phyloP scores from a whole-genome alignment of 306 rosid genomes.

The Vachellia collinsii region DNA sequence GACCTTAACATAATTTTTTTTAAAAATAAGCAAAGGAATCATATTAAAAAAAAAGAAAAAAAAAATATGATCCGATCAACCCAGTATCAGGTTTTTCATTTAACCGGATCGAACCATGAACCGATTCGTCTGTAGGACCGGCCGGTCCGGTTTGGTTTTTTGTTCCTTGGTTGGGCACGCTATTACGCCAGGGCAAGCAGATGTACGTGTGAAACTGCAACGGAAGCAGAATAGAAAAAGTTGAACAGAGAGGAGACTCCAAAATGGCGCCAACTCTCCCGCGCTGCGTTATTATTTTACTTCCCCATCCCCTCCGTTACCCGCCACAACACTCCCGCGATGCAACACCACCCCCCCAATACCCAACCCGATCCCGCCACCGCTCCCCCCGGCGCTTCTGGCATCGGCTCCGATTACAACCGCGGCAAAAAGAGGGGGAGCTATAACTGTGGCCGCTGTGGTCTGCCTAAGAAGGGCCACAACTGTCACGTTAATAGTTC shows the following conservation, averaged over 20 bases:
- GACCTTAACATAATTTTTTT: too few species aligned
- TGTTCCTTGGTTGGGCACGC: too few species aligned
- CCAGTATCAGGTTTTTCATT: too few species aligned
- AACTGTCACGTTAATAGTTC: slow-evolving; percentile 52
- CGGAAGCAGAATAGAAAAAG: slow-evolving; percentile 1
- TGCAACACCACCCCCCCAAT: slow-evolving; percentile 56
- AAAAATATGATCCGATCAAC: too few species aligned
- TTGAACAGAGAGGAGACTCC: slow-evolving; percentile 9
- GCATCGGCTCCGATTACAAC: slow-evolving; percentile 39
- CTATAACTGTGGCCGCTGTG: slow-evolving; percentile 91
- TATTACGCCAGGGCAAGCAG: neutral
- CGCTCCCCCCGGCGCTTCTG: slow-evolving; percentile 18
- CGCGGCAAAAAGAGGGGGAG: slow-evolving; percentile 74
- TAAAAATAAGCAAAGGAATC: too few species aligned
- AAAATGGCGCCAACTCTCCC: slow-evolving; percentile 58
- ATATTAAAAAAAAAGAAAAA: too few species aligned
- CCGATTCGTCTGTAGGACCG: too few species aligned
- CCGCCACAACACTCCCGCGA: slow-evolving; percentile 10
- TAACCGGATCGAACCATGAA: too few species aligned
- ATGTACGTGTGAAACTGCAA: neutral
- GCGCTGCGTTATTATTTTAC: slow-evolving; percentile 34
- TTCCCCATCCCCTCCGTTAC: neutral
- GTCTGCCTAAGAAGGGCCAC: slow-evolving; percentile 89
- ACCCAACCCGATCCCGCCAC: slow-evolving; percentile 39
- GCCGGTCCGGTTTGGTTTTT: too few species aligned